Conservation (phyloP, 345 rosid genomes). For the Eucalyptus virginea region DNA sequence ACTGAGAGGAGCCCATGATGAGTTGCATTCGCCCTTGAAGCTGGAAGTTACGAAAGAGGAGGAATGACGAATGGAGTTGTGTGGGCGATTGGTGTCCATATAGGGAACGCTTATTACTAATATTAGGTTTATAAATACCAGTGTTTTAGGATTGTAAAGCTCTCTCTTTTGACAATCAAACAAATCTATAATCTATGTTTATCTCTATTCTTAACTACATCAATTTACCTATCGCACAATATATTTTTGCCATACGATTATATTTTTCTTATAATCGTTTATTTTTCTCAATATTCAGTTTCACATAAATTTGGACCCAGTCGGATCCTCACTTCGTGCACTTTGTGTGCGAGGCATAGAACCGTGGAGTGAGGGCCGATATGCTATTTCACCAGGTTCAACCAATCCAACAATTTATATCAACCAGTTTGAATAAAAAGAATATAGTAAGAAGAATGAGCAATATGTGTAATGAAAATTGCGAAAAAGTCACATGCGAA, state of each 20-base stretch:
- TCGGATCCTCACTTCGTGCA: background rate
- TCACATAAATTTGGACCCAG: background rate
- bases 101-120: no score
- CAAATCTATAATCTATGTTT: background rate
- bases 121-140: no score
- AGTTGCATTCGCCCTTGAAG: background rate
- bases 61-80: no score
- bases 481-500: fast-evolving
- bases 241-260: no score
- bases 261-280: no score
- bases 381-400: background rate
- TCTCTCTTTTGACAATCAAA: background rate
- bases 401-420: background rate
- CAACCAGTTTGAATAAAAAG: no score
- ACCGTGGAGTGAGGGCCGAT: fast-evolving
- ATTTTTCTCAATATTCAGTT: background rate
- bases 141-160: background rate
- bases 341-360: background rate
- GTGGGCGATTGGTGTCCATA: no score
- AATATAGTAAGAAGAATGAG: fast-evolving
- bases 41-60: background rate
- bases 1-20: no score
- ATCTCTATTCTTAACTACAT: no score
- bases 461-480: background rate
- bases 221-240: background rate